Conservation (phyloP, 2,329 filamentous ascomycete genomes). For the Aspergillus neotritici region DNA sequence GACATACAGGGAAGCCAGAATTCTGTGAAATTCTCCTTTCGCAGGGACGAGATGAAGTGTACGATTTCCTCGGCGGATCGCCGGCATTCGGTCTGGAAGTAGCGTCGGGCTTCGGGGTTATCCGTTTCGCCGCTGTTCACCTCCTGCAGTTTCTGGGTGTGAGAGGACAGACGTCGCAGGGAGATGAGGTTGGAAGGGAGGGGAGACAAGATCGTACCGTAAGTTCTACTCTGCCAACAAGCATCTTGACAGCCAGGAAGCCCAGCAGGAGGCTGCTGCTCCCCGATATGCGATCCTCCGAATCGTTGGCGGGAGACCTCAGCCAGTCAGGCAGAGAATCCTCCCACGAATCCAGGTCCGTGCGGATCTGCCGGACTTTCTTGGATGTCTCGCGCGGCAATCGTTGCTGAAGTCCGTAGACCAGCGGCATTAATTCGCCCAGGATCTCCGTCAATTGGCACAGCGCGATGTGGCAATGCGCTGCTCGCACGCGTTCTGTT, state of each 20-base stretch:
- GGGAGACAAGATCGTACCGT: conserved; percentile 32
- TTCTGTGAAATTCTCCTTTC: conserved; percentile 45
- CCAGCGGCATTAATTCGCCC: conserved; percentile 42
- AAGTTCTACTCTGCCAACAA: conserved; percentile 43
- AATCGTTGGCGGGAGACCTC: conserved; percentile 27
- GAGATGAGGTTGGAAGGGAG: neutral
- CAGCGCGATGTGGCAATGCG: conserved; percentile 49
- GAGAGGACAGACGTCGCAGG: neutral
- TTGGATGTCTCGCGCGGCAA: conserved; percentile 41
- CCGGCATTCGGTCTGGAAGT: conserved; percentile 44
- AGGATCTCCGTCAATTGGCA: conserved; percentile 47
- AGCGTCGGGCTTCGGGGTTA: conserved; percentile 44
- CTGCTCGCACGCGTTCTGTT: conserved; percentile 41
- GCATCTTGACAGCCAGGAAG: conserved; percentile 44
- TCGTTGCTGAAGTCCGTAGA: conserved; percentile 42
- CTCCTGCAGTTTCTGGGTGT: conserved; percentile 25
- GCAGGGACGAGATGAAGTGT: conserved; percentile 45
- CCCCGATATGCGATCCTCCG: conserved; percentile 34
- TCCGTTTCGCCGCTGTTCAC: conserved; percentile 39
- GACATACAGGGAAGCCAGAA: conserved; percentile 49
- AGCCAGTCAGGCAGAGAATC: conserved; percentile 43
- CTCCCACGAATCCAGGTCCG: conserved; percentile 43
- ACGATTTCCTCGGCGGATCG: conserved; percentile 44
- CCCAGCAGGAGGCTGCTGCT: conserved; percentile 42
- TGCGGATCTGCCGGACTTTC: conserved; percentile 41